Evolutionary conservation across 768 basidiomycete genomes (phyloP).

Genomic region (Amanita pseudoporphyria): DNA sequence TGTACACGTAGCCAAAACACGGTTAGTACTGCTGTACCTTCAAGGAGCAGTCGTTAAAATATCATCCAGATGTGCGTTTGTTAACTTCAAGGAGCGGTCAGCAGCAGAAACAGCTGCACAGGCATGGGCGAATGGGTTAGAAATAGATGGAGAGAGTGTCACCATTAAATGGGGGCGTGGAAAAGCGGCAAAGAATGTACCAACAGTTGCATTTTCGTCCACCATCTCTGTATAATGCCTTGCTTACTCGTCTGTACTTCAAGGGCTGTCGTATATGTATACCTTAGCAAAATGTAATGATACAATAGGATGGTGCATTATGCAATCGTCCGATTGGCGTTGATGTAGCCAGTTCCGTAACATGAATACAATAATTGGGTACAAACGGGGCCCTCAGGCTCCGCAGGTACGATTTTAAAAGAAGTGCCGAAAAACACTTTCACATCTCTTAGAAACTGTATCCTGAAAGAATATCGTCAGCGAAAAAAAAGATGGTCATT

Average conservation of each 20-base stretch:
- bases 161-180: conserved; percentile 88
- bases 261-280: background rate
- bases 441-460: conserved; percentile 84
- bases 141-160: conserved; percentile 67
- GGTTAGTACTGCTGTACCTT: conserved; percentile 29
- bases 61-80: conserved; percentile 73
- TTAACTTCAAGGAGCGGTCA: conserved; percentile 80
- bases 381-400: conserved; percentile 38
- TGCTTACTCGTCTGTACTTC: background rate
- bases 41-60: background rate
- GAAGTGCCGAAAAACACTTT: conserved; percentile 79
- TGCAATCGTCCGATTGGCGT: conserved; percentile 72
- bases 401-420: conserved; percentile 77
- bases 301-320: conserved; percentile 21
- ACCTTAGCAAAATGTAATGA: conserved; percentile 1
- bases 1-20: conserved; percentile 77
- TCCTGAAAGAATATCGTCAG: conserved; percentile 32
- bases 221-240: background rate
- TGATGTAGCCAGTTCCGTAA: conserved; percentile 87
- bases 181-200: conserved; percentile 29
- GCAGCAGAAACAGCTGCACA: conserved; percentile 86
- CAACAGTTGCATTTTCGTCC: background rate
- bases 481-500: background rate
- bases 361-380: conserved; percentile 76
- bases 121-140: conserved; percentile 85